phyloP scores from a whole-genome alignment of 1,284 basidiomycete species.

The Cutaneotrichosporon dermatis region DNA sequence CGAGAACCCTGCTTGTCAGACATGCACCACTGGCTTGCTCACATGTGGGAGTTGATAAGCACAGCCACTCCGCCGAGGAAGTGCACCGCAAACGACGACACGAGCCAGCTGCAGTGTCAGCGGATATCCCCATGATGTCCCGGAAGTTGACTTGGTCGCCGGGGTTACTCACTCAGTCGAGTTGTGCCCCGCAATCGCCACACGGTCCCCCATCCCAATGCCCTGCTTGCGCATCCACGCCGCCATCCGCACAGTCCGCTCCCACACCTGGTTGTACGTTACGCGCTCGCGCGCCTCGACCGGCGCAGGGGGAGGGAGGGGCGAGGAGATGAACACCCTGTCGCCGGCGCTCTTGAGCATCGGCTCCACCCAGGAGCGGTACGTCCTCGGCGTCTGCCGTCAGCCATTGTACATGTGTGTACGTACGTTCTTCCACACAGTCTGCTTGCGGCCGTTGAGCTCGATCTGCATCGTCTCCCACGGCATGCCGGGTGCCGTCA shows the following conservation, averaged over 20 bases:
- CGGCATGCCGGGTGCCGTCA: slow-evolving; percentile 33
- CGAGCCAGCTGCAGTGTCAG: not conserved
- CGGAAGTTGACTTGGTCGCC: too few species aligned
- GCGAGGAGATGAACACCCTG: not conserved
- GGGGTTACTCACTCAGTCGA: not conserved
- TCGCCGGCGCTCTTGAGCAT: not conserved
- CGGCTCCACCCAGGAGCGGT: slow-evolving; percentile 1
- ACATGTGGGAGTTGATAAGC: slow-evolving; percentile 1
- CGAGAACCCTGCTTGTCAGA: slow-evolving; percentile 4
- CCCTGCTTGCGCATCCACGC: slow-evolving; percentile 3
- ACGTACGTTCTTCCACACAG: slow-evolving; percentile 40
- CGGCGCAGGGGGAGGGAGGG: not conserved
- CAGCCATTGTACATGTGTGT: not conserved
- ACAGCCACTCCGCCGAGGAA: slow-evolving; percentile 1
- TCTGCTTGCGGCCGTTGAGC: slow-evolving; percentile 24
- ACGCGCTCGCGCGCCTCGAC: not conserved
- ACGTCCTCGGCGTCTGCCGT: not conserved
- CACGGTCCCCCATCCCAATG: not conserved
- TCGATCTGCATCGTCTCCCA: slow-evolving; percentile 32
- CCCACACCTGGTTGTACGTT: not conserved
- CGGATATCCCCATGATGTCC: too few species aligned
- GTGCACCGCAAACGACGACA: not conserved
- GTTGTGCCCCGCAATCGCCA: not conserved
- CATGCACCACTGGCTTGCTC: too few species aligned
- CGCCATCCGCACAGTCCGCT: not conserved